A percentile compares a stretch with the other conserved stretches of the same genome.
Conservation (phyloP, 2,329 filamentous ascomycete genomes). For the Calonectria leucothoes region DNA sequence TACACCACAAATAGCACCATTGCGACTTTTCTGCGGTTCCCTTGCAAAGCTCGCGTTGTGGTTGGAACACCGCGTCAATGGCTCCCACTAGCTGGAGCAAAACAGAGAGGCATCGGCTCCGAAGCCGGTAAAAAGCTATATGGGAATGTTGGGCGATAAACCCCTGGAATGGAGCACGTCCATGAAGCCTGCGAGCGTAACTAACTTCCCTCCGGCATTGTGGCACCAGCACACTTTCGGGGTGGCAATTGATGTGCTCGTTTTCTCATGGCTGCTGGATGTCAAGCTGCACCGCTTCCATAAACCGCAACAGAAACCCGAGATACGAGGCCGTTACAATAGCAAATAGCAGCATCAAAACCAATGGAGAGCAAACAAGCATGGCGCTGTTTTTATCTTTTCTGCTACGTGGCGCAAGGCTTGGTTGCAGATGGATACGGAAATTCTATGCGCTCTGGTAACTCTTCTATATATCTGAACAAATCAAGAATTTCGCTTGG, state of each 20-base stretch:
- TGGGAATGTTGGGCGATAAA: not conserved
- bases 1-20: not conserved
- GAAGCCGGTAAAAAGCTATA: too few species aligned
- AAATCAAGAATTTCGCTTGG: conserved; percentile 25
- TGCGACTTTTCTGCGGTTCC: not conserved
- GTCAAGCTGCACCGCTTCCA: not conserved
- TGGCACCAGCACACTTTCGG: too few species aligned
- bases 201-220: not conserved
- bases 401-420: conserved; percentile 25
- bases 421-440: conserved; percentile 2
- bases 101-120: not conserved
- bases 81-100: not conserved
- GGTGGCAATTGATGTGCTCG: not conserved
- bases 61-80: not conserved
- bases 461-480: conserved; percentile 1
- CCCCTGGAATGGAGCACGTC: not conserved
- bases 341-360: not conserved
- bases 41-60: not conserved
- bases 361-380: not conserved
- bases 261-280: too few species aligned
- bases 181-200: not conserved
- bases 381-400: not conserved
- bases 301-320: not conserved
- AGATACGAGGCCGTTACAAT: not conserved
- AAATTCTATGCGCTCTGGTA: not conserved